Evolutionary conservation across 2,329 filamentous ascomycete species (phyloP), one percentile per base, ranked within the genome.

Genomic region (Claviceps sp.): DNA sequence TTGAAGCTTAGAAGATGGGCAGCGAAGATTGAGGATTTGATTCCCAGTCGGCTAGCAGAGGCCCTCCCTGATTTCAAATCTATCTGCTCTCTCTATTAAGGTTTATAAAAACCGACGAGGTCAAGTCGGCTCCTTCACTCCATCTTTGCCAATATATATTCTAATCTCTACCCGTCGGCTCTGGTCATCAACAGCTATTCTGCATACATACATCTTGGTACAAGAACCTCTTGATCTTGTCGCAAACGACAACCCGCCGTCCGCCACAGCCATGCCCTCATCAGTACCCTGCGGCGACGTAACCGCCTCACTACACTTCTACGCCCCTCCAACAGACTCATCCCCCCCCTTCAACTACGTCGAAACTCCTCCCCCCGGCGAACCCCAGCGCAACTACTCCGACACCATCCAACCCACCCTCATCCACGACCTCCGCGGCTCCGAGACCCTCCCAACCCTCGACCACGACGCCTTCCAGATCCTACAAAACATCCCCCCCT

Each of bases 361-460:
- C 60, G 81, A 87, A 56, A 64, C 70, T 8, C 79, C 79, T 0
- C 79, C 84, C 0, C 66, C 73, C 1, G 84, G 81, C 53, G 62
- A 75, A 26, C 80, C 81, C 0, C 76, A 80, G 61, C 75, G 76
- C 57, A 94, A 94, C 74, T 86, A 79, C 66, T 66, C 66, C 50
- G 68, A 73, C 54, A 59, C 66, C 42, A 45, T 65, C 8, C 72
- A 79, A 22, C 63, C 73, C 2, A 78, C 88, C 34, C 62, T 63
- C 4, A 77, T 96, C 60, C 70, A 75, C 55, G 89, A 96, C 69
- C 75, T 90, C 60, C 85, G 89, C 50, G 85, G 83, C 49, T 73
- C 71, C 49, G 88, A 93, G 63, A 24, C 13, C 30, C 20, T 11
- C 16, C 46, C 46, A 13, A 38, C 61, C 0, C 64, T 72, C n/a